Percentiles rank a stretch among this genome's conserved stretches.
These are phyloP conservation scores for Desmodesmus armatus DNA, from an alignment of 139 green algal species.

Conservation along the genomic window DNA sequence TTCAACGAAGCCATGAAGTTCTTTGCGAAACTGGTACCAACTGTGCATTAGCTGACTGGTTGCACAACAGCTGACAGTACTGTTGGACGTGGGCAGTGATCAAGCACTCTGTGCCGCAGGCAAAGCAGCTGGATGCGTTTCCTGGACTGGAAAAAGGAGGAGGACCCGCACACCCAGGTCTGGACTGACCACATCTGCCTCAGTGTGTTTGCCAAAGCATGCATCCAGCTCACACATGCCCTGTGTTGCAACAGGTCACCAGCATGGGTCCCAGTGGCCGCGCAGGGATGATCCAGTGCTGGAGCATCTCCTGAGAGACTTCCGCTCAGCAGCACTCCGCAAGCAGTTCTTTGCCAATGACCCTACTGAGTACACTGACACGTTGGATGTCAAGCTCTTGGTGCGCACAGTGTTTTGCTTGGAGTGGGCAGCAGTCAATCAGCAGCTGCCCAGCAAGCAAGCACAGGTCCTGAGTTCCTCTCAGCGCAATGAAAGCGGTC, in stretches of 20 bases:
- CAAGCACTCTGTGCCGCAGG: too few species aligned
- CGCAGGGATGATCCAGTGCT: constrained; percentile 51
- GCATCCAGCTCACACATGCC: background rate
- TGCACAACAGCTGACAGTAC: too few species aligned
- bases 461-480: too few species aligned
- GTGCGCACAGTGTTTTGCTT: background rate
- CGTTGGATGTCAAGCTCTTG: constrained; percentile 30
- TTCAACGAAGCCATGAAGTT: too few species aligned
- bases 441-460: background rate
- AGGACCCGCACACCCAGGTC: background rate
- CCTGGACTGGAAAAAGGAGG: background rate
- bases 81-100: too few species aligned
- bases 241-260: background rate
- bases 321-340: constrained; percentile 54
- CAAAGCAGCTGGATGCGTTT: background rate
- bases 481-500: too few species aligned
- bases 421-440: background rate
- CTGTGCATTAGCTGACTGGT: too few species aligned
- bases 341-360: constrained; percentile 52
- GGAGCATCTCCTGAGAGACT: constrained; percentile 62
- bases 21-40: too few species aligned
- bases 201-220: too few species aligned
- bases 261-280: background rate
- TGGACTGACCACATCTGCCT: background rate
- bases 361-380: constrained; percentile 51